Evolutionary conservation across 352 stramenopile species (phyloP).

Genomic region (Phytopythium ostracodes): DNA sequence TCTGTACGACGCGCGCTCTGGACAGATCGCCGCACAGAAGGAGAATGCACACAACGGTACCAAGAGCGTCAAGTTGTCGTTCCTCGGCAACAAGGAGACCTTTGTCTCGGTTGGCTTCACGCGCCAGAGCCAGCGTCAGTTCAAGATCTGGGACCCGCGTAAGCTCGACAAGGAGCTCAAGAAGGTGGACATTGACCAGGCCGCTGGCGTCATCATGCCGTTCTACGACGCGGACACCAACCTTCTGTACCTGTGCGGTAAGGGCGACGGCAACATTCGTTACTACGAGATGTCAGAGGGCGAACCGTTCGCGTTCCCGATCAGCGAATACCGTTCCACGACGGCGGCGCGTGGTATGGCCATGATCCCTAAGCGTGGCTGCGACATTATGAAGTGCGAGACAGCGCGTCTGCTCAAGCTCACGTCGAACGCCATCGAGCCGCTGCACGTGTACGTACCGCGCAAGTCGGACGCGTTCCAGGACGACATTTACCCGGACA

Average conservation of each 20-base stretch:
- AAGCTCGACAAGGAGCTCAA: conserved; percentile 92
- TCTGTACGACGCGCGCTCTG: conserved; percentile 94
- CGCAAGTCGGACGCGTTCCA: conserved; percentile 99
- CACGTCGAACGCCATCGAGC: conserved; percentile 95
- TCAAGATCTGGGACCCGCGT: conserved; percentile 86
- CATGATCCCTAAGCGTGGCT: conserved; percentile 97
- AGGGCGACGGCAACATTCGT: conserved; percentile 98
- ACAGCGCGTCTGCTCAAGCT: conserved; percentile 95
- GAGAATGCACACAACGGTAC: conserved; percentile 95
- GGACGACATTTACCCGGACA: conserved; percentile 99
- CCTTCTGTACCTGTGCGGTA: conserved; percentile 97
- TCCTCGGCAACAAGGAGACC: conserved; percentile 94
- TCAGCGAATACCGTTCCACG: conserved; percentile 95
- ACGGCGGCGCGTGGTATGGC: conserved; percentile 96
- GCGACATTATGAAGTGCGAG: conserved; percentile 98
- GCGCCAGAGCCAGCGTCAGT: conserved; percentile 92
- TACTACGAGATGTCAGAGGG: conserved; percentile 98
- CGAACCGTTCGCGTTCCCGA: conserved; percentile 89
- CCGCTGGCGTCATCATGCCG: conserved; percentile 98
- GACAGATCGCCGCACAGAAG: conserved; percentile 67
- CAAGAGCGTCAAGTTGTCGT: conserved; percentile 98
- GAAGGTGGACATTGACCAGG: conserved; percentile 96
- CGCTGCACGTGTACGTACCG: conserved; percentile 95
- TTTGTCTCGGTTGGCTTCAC: conserved; percentile 98
- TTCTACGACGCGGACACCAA: conserved; percentile 98